Conservation (phyloP, 352 stramenopile species). For the Phytophthora hybrid region DNA sequence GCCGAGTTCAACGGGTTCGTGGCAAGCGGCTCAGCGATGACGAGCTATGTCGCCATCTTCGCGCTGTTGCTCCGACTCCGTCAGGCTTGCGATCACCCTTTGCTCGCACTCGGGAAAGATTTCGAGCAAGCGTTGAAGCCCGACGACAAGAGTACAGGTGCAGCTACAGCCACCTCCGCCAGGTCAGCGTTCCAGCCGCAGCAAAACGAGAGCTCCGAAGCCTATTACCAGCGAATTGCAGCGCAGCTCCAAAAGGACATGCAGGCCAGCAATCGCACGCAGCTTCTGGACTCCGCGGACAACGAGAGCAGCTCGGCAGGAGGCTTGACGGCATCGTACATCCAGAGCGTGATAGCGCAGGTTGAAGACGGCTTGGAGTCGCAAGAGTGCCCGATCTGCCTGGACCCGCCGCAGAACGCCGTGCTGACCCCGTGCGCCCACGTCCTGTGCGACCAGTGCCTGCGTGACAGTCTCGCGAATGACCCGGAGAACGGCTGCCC, state of each 20-base stretch:
- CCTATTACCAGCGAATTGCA: constrained; percentile 73
- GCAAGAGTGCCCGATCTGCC: constrained; percentile 88
- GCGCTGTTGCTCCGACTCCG: constrained; percentile 87
- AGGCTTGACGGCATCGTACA: constrained; percentile 62
- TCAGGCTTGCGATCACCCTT: constrained; percentile 92
- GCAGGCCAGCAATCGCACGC: constrained; percentile 38
- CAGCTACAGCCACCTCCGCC: neutral
- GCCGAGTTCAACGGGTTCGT: constrained; percentile 92
- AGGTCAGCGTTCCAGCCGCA: constrained; percentile 57
- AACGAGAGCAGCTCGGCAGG: constrained; percentile 9
- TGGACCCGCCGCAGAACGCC: constrained; percentile 70
- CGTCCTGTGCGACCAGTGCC: constrained; percentile 82
- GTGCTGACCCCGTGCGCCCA: constrained; percentile 90
- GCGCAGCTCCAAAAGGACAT: constrained; percentile 60
- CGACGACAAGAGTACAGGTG: constrained; percentile 2
- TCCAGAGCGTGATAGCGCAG: constrained; percentile 80
- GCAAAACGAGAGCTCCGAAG: constrained; percentile 57
- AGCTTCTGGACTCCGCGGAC: constrained; percentile 11
- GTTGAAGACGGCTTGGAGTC: constrained; percentile 80
- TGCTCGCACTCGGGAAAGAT: constrained; percentile 81
- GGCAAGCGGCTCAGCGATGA: constrained; percentile 69
- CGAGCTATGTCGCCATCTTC: constrained; percentile 92
- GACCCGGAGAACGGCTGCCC: constrained; percentile 77
- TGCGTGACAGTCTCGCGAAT: constrained; percentile 64
- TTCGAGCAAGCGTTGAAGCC: constrained; percentile 52